Percentiles rank a stretch among this genome's conserved stretches.
phyloP scores from a whole-genome alignment of 495 filamentous ascomycete genomes.

The Penicillium waksmanii region DNA sequence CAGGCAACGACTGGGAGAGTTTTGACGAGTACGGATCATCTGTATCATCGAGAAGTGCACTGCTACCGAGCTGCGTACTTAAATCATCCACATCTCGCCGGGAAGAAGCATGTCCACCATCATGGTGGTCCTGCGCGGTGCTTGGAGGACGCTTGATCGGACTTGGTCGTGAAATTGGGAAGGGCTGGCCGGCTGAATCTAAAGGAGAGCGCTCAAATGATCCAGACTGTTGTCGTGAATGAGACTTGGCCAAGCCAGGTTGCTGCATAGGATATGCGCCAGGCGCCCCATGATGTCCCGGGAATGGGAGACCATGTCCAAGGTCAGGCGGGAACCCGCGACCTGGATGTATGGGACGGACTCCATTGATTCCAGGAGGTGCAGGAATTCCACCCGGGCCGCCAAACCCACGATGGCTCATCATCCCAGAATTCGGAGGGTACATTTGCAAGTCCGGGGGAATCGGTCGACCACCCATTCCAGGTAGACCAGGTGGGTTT shows the following conservation, averaged over 20 bases:
- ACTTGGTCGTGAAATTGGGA: constrained; percentile 77
- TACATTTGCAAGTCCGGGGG: constrained; percentile 60
- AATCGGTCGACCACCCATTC: constrained; percentile 40
- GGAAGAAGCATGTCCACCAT: constrained; percentile 39
- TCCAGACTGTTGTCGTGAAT: constrained; percentile 63
- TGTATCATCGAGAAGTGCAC: constrained; percentile 84
- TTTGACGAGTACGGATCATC: constrained; percentile 56
- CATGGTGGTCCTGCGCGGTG: constrained; percentile 61
- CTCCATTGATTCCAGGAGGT: constrained; percentile 61
- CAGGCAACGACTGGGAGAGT: constrained; percentile 46
- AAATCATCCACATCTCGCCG: constrained; percentile 69
- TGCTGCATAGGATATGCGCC: constrained; percentile 39
- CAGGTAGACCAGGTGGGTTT: constrained; percentile 61
- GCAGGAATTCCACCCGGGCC: constrained; percentile 62
- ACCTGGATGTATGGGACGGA: constrained; percentile 61
- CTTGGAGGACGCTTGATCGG: constrained; percentile 90
- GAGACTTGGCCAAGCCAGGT: constrained; percentile 47
- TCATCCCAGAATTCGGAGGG: constrained; percentile 49
- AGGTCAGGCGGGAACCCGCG: constrained; percentile 66
- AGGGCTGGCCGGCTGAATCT: constrained; percentile 48
- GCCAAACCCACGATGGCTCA: constrained; percentile 54
- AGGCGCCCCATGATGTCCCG: constrained; percentile 38
- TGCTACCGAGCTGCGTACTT: constrained; percentile 86
- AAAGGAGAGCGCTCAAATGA: constrained; percentile 59
- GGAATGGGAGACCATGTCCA: constrained; percentile 40